Evolutionary conservation across 805 yeast species (phyloP), one percentile per base, ranked within the genome.

Genomic region (Nakazawaea ishiwadae): DNA sequence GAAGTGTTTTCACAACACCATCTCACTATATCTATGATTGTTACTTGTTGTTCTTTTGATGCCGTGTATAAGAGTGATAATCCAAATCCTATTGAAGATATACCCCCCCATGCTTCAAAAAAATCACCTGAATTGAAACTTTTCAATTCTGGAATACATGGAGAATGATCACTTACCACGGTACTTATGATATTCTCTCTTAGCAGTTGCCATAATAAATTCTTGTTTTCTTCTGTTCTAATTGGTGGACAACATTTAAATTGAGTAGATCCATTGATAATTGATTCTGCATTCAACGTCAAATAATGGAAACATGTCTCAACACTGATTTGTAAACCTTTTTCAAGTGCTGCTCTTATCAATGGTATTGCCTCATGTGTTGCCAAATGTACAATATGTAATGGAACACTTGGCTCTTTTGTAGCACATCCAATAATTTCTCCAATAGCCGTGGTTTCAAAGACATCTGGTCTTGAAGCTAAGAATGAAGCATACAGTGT

Each of bases 241-340:
- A 90, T 90, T 2, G 98, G 98, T 1, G 98, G 98, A 59, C 96
- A 91, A 57, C 96, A 91, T 62, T 90, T 90, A 72, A 74, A 87
- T 54, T 82, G 86, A 4, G 96, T 90, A 11, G 82, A 79, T 39
- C 86, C 77, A 51, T 79, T 74, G 15, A 88, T 81, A 41, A 90
- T 87, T 18, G 70, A 68, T 55, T 90, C 96, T 3, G 96, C 85
- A 3, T 73, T 69, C 33, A 90, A 68, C 2, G 91, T 74, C 40
- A 90, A 68, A 60, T 90, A 90, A 59, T 90, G 98, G 75, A 89
- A 90, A 60, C 98, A 90, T 0, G 98, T 91, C 59, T 90, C 98
- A 2, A 89, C 96, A 0, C 93, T 68, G 39, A 90, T 69, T 24
- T 85, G 86, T 35, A 84, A 61, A 0, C 72, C 71, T 4, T 65